Evolutionary conservation across 257 asterid species (phyloP).

Genomic region (Vinca minor): DNA sequence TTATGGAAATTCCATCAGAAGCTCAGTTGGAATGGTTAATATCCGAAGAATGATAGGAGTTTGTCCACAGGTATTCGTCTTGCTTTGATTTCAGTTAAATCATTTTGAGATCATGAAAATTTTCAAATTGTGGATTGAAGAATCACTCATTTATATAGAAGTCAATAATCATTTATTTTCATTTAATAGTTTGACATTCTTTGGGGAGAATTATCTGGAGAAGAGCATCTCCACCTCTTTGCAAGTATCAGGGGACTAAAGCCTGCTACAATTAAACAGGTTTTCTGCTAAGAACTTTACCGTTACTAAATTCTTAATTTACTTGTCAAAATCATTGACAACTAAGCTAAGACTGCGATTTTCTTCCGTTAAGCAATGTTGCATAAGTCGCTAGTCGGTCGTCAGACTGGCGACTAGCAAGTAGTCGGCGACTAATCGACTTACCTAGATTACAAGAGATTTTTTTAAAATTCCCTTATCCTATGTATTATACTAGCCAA

Average conservation of each 20-base stretch:
- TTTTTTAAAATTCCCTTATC: no score
- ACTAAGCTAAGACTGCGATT: not conserved
- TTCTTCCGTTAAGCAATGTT: no score
- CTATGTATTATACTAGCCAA: no score
- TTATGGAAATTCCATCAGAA: constrained; percentile 74
- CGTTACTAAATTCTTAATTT: not conserved
- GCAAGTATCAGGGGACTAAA: constrained; percentile 78
- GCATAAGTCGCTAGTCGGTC: no score
- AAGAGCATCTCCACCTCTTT: constrained; percentile 81
- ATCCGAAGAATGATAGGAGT: constrained; percentile 86
- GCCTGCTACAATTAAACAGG: constrained; percentile 50
- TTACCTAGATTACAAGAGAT: no score
- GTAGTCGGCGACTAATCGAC: no score
- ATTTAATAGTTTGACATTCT: constrained; percentile 71
- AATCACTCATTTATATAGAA: not conserved
- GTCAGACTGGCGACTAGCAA: no score
- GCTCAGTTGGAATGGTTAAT: constrained; percentile 69
- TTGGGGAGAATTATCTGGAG: constrained; percentile 87
- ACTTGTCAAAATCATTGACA: not conserved
- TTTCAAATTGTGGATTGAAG: not conserved
- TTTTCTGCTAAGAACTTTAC: constrained; percentile 20
- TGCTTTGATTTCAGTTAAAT: not conserved
- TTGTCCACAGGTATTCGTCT: constrained; percentile 74
- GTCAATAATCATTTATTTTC: constrained; percentile 15
- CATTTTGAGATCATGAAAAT: not conserved